Conservation (phyloP, 169 alveolate species). For the Plasmodium adleri region DNA sequence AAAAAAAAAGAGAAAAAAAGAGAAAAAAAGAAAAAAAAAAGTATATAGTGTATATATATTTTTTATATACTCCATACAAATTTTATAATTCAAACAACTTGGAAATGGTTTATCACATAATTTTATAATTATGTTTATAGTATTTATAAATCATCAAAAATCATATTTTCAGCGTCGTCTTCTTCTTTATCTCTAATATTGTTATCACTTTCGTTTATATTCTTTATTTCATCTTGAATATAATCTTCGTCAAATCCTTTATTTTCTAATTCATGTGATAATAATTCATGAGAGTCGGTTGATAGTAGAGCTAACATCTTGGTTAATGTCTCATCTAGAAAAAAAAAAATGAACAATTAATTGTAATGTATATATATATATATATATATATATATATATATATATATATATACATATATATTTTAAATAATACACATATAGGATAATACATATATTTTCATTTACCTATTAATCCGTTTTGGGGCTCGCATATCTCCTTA, state of each 20-base stretch:
- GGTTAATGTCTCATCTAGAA: constrained; percentile 38
- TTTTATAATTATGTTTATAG: too few species aligned
- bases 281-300: constrained; percentile 20
- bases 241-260: constrained; percentile 40
- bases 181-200: constrained; percentile 37
- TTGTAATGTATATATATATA: too few species aligned
- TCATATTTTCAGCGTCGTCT: constrained; percentile 40
- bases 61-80: too few species aligned
- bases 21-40: too few species aligned
- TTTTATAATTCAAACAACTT: too few species aligned
- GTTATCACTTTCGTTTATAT: constrained; percentile 32
- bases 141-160: constrained; percentile 39
- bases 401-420: too few species aligned
- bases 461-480: constrained; percentile 22
- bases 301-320: constrained; percentile 33
- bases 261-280: constrained; percentile 42
- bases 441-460: neutral
- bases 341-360: neutral
- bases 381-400: too few species aligned
- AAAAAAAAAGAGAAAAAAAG: too few species aligned
- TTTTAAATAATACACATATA: neutral
- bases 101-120: neutral
- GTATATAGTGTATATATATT: too few species aligned
- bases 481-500: constrained; percentile 52
- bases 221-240: constrained; percentile 36